Base-by-base conservation (phyloP, 164 flowering plant species). In the Sextonia rubra region DNA sequence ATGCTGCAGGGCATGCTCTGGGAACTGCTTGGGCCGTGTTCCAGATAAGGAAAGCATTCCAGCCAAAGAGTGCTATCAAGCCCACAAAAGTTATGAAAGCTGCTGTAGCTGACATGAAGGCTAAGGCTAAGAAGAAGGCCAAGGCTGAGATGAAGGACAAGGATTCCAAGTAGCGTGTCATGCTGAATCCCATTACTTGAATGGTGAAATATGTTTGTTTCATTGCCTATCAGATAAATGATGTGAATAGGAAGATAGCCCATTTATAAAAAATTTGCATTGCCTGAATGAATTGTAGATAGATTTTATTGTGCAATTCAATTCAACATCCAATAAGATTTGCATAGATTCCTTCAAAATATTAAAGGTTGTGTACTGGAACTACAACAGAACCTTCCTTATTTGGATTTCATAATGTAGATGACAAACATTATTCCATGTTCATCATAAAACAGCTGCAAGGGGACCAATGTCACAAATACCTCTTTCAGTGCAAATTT, bases 1-100 rank as follows among this genome's bases (percentile, higher is more conserved):
- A 75, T 64, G 97, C 99, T 24, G 97, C 98, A 49, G 98, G 97
- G 62, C 90, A 93, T 82, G 99, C 96, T 3, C 62, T 90, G 0
- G 98, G 97, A 24, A 83, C 98, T 22, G 97, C 93, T 6, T 95
- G 96, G 98, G 88, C 98, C 20, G 94, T 88, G 60, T 87, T 91
- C 72, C 93, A 91, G 85, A 79, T 95, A 61, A 78, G 99, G 60
- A 85, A 91, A 74, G 97, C 91, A 9, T 55, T 95, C 4, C 86
- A 93, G 77, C 98, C 97, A 2, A 91, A 93, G 82, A 80, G 85
- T 74, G 89, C 65, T 44, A 12, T 92, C 2, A 89, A 87, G 72
- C 86, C 96, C 6, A 75, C 87, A 4, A 68, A 85, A 3, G 77
- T 94, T 2, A 96, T 81, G 6, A 91, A 86, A 77, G 75, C 91